phyloP scores from a whole-genome alignment of 352 stramenopile species.

The Globisporangium nagaii region DNA sequence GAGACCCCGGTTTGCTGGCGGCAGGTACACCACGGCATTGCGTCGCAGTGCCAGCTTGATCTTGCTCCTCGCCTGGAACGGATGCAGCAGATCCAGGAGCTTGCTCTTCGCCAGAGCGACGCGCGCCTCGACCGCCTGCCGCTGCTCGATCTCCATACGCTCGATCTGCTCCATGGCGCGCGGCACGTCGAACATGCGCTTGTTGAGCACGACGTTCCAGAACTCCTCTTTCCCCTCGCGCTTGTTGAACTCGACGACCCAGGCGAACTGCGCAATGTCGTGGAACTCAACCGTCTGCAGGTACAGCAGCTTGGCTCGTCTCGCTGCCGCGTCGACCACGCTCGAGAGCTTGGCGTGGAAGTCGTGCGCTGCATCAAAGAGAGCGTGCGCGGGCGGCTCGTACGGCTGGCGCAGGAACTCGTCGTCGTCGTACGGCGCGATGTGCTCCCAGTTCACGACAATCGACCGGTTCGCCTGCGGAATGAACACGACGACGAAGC shows the following conservation, averaged over 20 bases:
- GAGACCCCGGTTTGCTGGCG: neutral
- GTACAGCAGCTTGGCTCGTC: constrained; percentile 48
- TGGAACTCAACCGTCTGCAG: constrained; percentile 65
- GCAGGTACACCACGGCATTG: constrained; percentile 35
- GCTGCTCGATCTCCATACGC: constrained; percentile 44
- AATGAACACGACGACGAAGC: constrained; percentile 58
- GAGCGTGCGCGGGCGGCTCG: constrained; percentile 18
- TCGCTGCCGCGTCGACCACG: constrained; percentile 23
- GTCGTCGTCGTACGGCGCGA: constrained; percentile 41
- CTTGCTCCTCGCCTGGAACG: constrained; percentile 49
- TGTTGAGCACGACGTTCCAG: constrained; percentile 77
- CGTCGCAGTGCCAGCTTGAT: constrained; percentile 29
- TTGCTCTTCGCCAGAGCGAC: constrained; percentile 53
- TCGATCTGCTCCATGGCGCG: constrained; percentile 56
- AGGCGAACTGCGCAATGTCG: constrained; percentile 59
- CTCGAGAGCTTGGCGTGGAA: constrained; percentile 31
- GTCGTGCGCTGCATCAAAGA: constrained; percentile 29
- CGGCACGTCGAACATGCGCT: constrained; percentile 36
- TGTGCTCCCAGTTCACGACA: constrained; percentile 51
- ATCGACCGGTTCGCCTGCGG: constrained; percentile 41
- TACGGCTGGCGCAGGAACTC: constrained; percentile 36
- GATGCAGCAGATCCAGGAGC: constrained; percentile 44
- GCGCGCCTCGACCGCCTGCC: constrained; percentile 42
- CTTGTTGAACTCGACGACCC: constrained; percentile 65
- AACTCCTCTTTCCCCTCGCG: constrained; percentile 43